Base-by-base conservation (phyloP, 495 filamentous ascomycete species). In the Neurospora sp. region DNA sequence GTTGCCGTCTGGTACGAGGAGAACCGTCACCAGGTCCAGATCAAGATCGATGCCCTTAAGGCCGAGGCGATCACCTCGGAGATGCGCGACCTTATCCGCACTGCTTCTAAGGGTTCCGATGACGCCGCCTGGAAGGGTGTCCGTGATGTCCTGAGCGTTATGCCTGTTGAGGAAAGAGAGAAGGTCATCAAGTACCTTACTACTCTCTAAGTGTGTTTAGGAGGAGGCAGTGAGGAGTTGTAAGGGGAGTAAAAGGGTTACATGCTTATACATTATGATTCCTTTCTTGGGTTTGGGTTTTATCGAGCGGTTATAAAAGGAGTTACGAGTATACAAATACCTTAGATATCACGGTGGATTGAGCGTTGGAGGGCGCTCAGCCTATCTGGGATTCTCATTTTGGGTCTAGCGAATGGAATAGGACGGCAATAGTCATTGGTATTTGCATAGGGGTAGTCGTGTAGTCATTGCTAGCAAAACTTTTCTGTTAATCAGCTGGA, bases 1-100 rank as follows among this genome's bases (percentile, higher is more conserved):
- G 96, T 98, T 42, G 92, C 94, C n/a, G 84, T 87, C 72, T 99
- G 96, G 96, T 98, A 97, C 79, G 96, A 99, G 87, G 92, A 97
- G 84, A 96, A 98, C 82, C 88, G 92, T 78, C 93, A 94, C 85
- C 80, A 84, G 6, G 88, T 98, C 16, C 84, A 91, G 73, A 83
- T 85, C 69, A 96, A 94, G 87, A 85, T 98, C 59, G 94, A 98
- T 76, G 79, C 83, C 18, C 82, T 98, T 75, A 93, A 91, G 84
- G 87, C 87, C 14, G 93, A 98, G 70, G 86, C 88, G 48, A 85
- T 97, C 20, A 89, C 92, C 8, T 86, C 86, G 35, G 92, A 98
- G 80, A 90, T 99, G 77, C 92, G 93, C 3, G 84, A 87, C 46
- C 79, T 98, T 40, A 82, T 98, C 77, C 89, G 93, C 72, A 31